These are phyloP conservation scores for Stenocarpella maydis DNA, from an alignment of 2,329 filamentous ascomycete genomes.

Conservation along the genomic window DNA sequence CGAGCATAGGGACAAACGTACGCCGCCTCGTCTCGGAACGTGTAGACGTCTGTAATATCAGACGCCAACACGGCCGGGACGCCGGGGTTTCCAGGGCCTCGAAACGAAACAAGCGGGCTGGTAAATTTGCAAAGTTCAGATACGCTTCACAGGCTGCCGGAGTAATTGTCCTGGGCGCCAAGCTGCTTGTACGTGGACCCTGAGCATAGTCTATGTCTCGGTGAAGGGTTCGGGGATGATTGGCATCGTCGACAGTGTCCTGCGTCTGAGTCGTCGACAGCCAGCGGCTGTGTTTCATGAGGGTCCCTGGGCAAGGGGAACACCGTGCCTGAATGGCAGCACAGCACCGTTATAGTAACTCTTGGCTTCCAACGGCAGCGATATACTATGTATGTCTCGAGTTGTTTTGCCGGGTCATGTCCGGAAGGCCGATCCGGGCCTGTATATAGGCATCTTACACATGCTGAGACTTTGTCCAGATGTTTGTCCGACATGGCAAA, in stretches of 20 bases:
- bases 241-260: constrained; percentile 13
- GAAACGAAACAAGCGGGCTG: constrained; percentile 23
- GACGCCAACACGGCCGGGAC: constrained; percentile 7
- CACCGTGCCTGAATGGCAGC: constrained; percentile 3
- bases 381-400: constrained; percentile 10
- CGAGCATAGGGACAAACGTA: constrained; percentile 14
- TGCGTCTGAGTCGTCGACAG: constrained; percentile 9
- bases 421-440: constrained; percentile 19
- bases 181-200: constrained; percentile 12
- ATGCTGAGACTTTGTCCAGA: constrained; percentile 8
- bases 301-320: constrained; percentile 12
- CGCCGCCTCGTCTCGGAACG: constrained; percentile 14
- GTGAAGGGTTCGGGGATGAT: constrained; percentile 19
- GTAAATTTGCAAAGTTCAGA: constrained; percentile 25
- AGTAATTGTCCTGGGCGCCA: constrained; percentile 25
- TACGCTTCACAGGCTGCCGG: constrained; percentile 24
- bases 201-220: constrained; percentile 16
- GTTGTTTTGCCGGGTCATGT: constrained; percentile 2
- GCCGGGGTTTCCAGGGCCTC: constrained; percentile 6
- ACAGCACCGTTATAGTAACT: constrained; percentile 1
- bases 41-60: constrained; percentile 8
- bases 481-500: constrained; percentile 6
- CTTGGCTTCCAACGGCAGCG: constrained; percentile 18
- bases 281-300: constrained; percentile 24
- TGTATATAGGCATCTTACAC: constrained; percentile 15